phyloP scores from a whole-genome alignment of 208 protist genomes.

The Zelonia costaricensis region DNA sequence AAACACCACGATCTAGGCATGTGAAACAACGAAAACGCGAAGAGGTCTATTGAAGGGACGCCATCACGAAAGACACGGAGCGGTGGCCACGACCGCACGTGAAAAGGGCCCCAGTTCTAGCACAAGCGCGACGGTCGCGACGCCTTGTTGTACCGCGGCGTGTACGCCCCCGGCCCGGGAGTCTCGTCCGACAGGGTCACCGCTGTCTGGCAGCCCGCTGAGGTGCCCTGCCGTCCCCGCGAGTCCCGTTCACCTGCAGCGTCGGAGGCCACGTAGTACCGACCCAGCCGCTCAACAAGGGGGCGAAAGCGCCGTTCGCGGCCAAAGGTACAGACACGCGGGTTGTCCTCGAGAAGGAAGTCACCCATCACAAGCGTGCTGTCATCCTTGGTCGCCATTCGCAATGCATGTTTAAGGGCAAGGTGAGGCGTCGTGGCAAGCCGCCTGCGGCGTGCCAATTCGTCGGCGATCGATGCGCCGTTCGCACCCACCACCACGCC shows the following conservation, averaged over 20 bases:
- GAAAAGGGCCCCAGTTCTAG: slow-evolving; percentile 10
- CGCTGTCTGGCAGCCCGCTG: too few species aligned
- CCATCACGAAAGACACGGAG: too few species aligned
- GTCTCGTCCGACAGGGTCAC: too few species aligned
- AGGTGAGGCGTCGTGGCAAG: slow-evolving; percentile 39
- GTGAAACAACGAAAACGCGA: too few species aligned
- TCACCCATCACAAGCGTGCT: slow-evolving; percentile 56
- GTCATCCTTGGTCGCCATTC: slow-evolving; percentile 42
- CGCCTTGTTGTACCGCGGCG: slow-evolving; percentile 68
- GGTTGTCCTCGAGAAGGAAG: slow-evolving; percentile 63
- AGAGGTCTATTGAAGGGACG: too few species aligned
- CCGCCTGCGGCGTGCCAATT: slow-evolving; percentile 34
- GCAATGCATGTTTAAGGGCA: slow-evolving; percentile 61
- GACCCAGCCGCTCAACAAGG: slow-evolving; percentile 37
- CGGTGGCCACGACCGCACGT: too few species aligned
- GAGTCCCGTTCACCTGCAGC: too few species aligned
- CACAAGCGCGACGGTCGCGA: slow-evolving; percentile 43
- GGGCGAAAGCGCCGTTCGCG: slow-evolving; percentile 70
- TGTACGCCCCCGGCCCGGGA: slow-evolving; percentile 81
- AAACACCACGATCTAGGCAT: too few species aligned
- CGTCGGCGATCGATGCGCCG: slow-evolving; percentile 21
- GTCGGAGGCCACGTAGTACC: slow-evolving; percentile 60
- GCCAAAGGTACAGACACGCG: slow-evolving; percentile 59
- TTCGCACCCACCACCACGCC: slow-evolving; percentile 5
- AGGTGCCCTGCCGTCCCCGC: too few species aligned